A percentile compares a stretch with the other conserved stretches of the same genome.
Evolutionary conservation across 805 yeast species (phyloP).

Genomic region (Candida ipomoeae): DNA sequence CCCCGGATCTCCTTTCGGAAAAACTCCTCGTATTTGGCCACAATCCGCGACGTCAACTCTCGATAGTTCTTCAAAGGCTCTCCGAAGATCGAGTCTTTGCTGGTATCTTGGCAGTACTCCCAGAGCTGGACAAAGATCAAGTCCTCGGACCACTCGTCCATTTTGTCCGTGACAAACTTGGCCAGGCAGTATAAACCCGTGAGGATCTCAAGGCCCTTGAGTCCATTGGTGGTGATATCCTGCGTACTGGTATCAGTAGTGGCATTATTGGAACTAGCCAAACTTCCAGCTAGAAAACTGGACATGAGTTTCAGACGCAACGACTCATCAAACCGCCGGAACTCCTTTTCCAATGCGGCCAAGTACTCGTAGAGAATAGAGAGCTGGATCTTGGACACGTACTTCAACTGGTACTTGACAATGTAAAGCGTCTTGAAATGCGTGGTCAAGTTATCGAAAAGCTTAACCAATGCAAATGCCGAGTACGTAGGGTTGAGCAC

Average conservation of each 20-base stretch:
- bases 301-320: slow-evolving; percentile 30
- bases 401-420: slow-evolving; percentile 49
- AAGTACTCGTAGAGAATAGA: slow-evolving; percentile 51
- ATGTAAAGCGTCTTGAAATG: slow-evolving; percentile 50
- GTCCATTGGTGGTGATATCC: slow-evolving; percentile 79
- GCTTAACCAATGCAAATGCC: slow-evolving; percentile 51
- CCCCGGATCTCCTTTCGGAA: slow-evolving; percentile 31
- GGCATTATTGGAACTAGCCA: not conserved
- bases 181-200: slow-evolving; percentile 35
- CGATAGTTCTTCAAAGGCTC: slow-evolving; percentile 22
- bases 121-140: slow-evolving; percentile 39
- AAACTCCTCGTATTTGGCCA: slow-evolving; percentile 25
- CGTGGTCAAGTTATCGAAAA: slow-evolving; percentile 53
- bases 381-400: slow-evolving; percentile 56
- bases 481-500: slow-evolving; percentile 54
- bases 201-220: slow-evolving; percentile 26
- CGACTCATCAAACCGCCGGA: slow-evolving; percentile 40
- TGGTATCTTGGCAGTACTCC: slow-evolving; percentile 27
- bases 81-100: slow-evolving; percentile 28
- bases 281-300: slow-evolving; percentile 31
- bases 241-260: slow-evolving; percentile 51
- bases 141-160: slow-evolving; percentile 38
- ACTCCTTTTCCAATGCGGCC: slow-evolving; percentile 27
- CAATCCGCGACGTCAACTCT: slow-evolving; percentile 17
- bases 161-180: slow-evolving; percentile 23